Evolutionary conservation across 176 grass and related monocot species (phyloP).

Genomic region (Paspalum vaginatum): DNA sequence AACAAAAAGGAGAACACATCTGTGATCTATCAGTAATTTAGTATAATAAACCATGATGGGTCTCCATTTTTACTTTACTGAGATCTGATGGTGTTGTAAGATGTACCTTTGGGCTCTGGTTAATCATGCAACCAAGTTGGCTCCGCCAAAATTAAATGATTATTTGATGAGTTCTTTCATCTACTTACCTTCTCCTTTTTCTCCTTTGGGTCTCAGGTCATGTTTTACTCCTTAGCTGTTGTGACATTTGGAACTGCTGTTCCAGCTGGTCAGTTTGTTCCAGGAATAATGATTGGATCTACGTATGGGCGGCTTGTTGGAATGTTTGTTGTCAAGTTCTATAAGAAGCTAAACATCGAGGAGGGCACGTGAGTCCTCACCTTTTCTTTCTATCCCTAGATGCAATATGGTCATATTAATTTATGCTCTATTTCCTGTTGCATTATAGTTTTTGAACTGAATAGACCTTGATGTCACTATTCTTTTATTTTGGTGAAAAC

Average conservation of each 20-base stretch:
- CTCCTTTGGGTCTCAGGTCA: constrained; percentile 58
- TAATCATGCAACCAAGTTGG: constrained; percentile 1
- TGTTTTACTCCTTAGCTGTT: constrained; percentile 96
- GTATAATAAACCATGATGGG: background rate
- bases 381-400: constrained; percentile 13
- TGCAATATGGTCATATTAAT: constrained; percentile 14
- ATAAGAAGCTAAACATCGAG: constrained; percentile 89
- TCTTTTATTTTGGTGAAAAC: background rate
- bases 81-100: constrained; percentile 15
- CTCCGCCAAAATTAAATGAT: background rate
- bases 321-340: constrained; percentile 93
- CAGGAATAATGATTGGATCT: constrained; percentile 99
- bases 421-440: background rate
- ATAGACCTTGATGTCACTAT: constrained; percentile 8
- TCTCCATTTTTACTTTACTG: background rate
- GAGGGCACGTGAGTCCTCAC: constrained; percentile 95
- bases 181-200: constrained; percentile 12
- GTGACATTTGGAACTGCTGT: constrained; percentile 98
- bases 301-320: constrained; percentile 99
- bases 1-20: constrained; percentile 6
- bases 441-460: constrained; percentile 9
- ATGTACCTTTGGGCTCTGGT: background rate
- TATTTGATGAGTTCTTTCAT: constrained; percentile 13
- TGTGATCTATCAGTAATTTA: background rate
- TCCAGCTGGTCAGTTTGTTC: constrained; percentile 97